These are phyloP conservation scores for Trifolium subterraneum DNA, from an alignment of 306 rosid species.

Conservation along the genomic window DNA sequence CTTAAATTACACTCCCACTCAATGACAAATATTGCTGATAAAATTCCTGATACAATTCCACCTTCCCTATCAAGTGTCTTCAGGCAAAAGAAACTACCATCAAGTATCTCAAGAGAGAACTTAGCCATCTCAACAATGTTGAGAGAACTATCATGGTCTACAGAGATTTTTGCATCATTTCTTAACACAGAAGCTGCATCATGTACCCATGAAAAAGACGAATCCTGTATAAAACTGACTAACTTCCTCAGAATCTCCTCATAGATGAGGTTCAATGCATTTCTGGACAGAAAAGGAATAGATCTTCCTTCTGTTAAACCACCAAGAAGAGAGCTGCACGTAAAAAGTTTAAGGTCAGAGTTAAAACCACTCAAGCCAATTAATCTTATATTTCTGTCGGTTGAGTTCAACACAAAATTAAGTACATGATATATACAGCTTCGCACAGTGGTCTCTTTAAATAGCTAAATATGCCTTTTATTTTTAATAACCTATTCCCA, in stretches of 20 bases:
- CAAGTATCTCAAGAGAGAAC: slow-evolving; percentile 81
- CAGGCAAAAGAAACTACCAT: slow-evolving; percentile 72
- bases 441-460: slow-evolving; percentile 1
- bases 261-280: slow-evolving; percentile 62
- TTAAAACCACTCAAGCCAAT: slow-evolving; percentile 28
- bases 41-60: slow-evolving; percentile 67
- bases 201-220: slow-evolving; percentile 75
- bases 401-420: slow-evolving; percentile 34
- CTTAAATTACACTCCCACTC: slow-evolving; percentile 73
- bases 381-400: slow-evolving; percentile 20
- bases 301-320: slow-evolving; percentile 63
- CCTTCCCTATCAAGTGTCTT: slow-evolving; percentile 63
- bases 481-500: neutral
- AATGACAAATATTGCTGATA: slow-evolving; percentile 72
- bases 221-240: slow-evolving; percentile 64
- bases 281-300: slow-evolving; percentile 66
- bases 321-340: slow-evolving; percentile 86
- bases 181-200: slow-evolving; percentile 59
- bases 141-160: slow-evolving; percentile 54
- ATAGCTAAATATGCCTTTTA: slow-evolving; percentile 20
- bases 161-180: slow-evolving; percentile 44
- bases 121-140: slow-evolving; percentile 60
- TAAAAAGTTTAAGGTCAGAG: slow-evolving; percentile 38
- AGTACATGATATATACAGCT: slow-evolving; percentile 25
- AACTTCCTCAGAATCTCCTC: slow-evolving; percentile 72